Base-by-base conservation (phyloP, 1,284 basidiomycete species). In the Pseudozyma tsukubaensis region DNA sequence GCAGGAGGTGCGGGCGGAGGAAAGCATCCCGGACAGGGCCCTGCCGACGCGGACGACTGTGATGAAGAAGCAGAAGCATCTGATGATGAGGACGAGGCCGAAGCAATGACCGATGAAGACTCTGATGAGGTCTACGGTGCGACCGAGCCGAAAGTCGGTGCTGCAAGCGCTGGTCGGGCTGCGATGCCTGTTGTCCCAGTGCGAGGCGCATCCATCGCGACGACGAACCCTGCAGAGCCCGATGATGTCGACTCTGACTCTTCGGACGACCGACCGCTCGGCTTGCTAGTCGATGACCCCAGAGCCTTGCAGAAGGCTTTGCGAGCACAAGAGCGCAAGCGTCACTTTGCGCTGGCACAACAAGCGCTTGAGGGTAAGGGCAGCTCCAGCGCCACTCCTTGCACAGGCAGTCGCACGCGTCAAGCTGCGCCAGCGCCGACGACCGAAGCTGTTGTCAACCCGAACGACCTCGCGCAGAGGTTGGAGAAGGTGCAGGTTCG, bases 121-220 rank as follows among this genome's bases (percentile, higher is more conserved):
- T 78, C 74, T 7, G 78, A 80, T 21, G 76, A 77, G 36, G 56
- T 70, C 52, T 77, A 80, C 43, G 76, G 71, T 13, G 36, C 44
- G 11, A 29, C 48, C 4, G 60, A 54, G 50, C 36, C 32, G 8
- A 24, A 50, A 11, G 45, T 52, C n/a, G 45, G 59, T 34, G n/a
- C 55, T 16, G 47, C 48, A n/a, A 7, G 50, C 32, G 40, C 51
- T 52, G 55, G 42, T 24, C 21, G 50, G 6, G 51, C 42, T 34
- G 49, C 24, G 5, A 47, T 53, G 40, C 67, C 67, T 37, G 52
- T 45, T 1, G 56, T 65, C 12, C 52, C 72, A 16, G 35, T 42
- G 11, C 55, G 59, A 4, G 49, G 44, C 35, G 55, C 54, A n/a
- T 60, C 55, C 13, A 68, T 45, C 43, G 36, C 66, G 7, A 32